phyloP scores from a whole-genome alignment of 2,329 filamentous ascomycete genomes.

The Penicillium sp. region DNA sequence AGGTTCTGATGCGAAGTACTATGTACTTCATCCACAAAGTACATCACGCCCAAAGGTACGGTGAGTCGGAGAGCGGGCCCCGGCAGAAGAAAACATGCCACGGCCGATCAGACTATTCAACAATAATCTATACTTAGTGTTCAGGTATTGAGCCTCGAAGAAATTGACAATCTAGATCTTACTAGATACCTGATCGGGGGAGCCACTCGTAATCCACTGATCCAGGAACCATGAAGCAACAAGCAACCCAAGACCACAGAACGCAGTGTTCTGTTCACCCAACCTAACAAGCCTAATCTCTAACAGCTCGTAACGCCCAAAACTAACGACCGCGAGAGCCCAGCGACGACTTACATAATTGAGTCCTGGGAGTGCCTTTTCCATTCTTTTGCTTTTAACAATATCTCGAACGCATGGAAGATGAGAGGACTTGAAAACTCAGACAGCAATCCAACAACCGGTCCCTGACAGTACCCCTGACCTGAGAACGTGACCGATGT shows the following conservation, averaged over 20 bases:
- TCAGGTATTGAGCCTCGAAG: background rate
- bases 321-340: background rate
- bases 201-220: background rate
- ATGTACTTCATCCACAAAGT: background rate
- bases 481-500: background rate
- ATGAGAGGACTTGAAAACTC: no score
- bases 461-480: conserved; percentile 21
- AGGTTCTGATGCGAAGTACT: background rate
- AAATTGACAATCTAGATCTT: background rate
- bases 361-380: background rate
- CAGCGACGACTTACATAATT: background rate
- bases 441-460: background rate
- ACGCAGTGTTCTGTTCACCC: no score
- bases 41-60: background rate
- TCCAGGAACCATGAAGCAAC: background rate
- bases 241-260: background rate
- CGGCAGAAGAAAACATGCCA: background rate
- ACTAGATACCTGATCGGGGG: background rate
- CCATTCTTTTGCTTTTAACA: no score
- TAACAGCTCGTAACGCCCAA: background rate
- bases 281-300: background rate
- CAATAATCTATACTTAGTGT: background rate
- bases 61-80: conserved; percentile 2
- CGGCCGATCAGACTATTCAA: background rate
- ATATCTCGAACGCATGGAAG: no score